phyloP scores from a whole-genome alignment of 176 grass and related monocot species.

The Areca catechu region DNA sequence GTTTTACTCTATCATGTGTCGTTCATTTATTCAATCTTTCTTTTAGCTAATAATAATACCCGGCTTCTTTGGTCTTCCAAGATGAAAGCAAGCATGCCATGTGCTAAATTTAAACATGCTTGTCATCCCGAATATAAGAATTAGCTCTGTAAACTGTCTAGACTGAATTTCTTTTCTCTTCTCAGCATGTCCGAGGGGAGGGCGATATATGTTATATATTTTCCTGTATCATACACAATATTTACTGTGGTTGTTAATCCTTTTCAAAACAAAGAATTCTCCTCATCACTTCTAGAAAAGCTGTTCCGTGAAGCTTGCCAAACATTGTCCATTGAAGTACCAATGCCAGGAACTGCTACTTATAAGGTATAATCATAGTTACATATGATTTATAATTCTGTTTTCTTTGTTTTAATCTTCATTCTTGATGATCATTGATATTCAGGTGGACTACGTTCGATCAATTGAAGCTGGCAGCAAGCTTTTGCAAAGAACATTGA shows the following conservation, averaged over 20 bases:
- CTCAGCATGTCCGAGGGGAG: slow-evolving; percentile 78
- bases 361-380: slow-evolving; percentile 41
- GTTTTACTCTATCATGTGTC: neutral
- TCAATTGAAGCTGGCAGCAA: slow-evolving; percentile 72
- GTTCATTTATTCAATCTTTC: too few relatives aligned
- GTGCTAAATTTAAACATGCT: too few relatives aligned
- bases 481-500: slow-evolving; percentile 74
- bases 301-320: slow-evolving; percentile 81
- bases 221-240: slow-evolving; percentile 49
- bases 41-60: too few relatives aligned
- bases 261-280: slow-evolving; percentile 88
- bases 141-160: neutral
- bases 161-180: slow-evolving; percentile 23
- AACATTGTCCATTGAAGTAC: slow-evolving; percentile 6
- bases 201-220: slow-evolving; percentile 81
- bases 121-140: too few relatives aligned
- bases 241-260: slow-evolving; percentile 75
- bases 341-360: slow-evolving; percentile 35
- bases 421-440: neutral
- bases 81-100: too few relatives aligned
- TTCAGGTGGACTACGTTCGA: slow-evolving; percentile 80
- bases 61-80: too few relatives aligned
- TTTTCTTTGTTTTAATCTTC: too few relatives aligned
- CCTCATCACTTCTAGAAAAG: slow-evolving; percentile 76
- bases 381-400: neutral